Percentiles rank a stretch among this genome's conserved stretches.
phyloP scores from a whole-genome alignment of 768 basidiomycete genomes.

The Plicaturopsis crispa region DNA sequence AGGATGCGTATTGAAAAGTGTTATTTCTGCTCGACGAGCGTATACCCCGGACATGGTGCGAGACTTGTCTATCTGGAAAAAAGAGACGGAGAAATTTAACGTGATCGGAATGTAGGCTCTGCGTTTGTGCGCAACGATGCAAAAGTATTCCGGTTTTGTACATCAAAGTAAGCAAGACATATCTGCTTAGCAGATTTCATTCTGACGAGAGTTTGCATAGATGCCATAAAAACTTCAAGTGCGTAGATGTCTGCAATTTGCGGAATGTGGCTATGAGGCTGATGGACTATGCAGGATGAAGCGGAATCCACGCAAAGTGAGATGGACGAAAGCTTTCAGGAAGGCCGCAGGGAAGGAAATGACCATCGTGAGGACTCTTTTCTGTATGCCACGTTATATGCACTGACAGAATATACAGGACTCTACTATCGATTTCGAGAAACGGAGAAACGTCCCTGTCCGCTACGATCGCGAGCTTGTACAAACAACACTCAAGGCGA shows the following conservation, averaged over 20 bases:
- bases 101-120: constrained; percentile 42
- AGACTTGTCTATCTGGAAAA: not conserved
- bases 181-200: constrained; percentile 1
- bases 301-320: constrained; percentile 96
- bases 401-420: constrained; percentile 47
- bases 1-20: constrained; percentile 98
- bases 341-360: constrained; percentile 99
- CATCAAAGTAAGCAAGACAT: constrained; percentile 69
- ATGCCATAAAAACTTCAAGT: constrained; percentile 99
- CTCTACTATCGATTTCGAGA: constrained; percentile 98
- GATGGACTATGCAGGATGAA: constrained; percentile 68
- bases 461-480: constrained; percentile 94
- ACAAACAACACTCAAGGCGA: constrained; percentile 89
- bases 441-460: constrained; percentile 94
- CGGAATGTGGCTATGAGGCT: constrained; percentile 1
- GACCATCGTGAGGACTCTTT: constrained; percentile 69
- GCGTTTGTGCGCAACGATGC: constrained; percentile 98
- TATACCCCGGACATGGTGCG: constrained; percentile 94
- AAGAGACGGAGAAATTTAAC: too few species aligned
- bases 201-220: constrained; percentile 28
- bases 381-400: not conserved
- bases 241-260: constrained; percentile 14
- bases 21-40: constrained; percentile 94
- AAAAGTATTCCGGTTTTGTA: constrained; percentile 97
- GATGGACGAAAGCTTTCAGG: constrained; percentile 99